Evolutionary conservation across 2,329 filamentous ascomycete species (phyloP).

Genomic region (Fusarium longipes): DNA sequence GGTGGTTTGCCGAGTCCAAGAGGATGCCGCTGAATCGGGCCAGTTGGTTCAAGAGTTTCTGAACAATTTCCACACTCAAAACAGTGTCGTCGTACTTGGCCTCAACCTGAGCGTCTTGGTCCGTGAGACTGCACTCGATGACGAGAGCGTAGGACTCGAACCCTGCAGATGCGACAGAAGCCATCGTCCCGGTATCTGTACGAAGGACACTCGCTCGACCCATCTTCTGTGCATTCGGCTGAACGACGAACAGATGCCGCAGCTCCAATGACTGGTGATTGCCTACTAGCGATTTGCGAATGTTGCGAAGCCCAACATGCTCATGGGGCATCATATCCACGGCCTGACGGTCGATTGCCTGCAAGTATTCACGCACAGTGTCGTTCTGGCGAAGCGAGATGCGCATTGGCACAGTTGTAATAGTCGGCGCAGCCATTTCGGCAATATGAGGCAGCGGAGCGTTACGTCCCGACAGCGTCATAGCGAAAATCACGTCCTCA

Average conservation of each 20-base stretch:
- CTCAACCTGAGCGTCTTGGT: slow-evolving; percentile 9
- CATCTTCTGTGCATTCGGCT: slow-evolving; percentile 11
- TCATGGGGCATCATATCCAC: slow-evolving; percentile 37
- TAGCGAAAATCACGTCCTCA: slow-evolving; percentile 22
- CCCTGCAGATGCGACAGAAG: slow-evolving; percentile 11
- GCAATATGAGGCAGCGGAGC: slow-evolving; percentile 14
- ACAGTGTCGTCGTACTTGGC: slow-evolving; percentile 11
- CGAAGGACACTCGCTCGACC: slow-evolving; percentile 12
- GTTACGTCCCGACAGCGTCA: slow-evolving; percentile 16
- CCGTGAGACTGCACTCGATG: slow-evolving; percentile 12
- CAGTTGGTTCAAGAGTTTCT: slow-evolving; percentile 10
- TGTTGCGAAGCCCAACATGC: slow-evolving; percentile 34
- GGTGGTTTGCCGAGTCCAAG: slow-evolving; percentile 8
- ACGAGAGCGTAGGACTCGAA: slow-evolving; percentile 13
- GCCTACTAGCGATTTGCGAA: slow-evolving; percentile 15
- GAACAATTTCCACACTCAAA: slow-evolving; percentile 7
- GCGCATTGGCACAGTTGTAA: slow-evolving; percentile 40
- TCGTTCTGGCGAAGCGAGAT: slow-evolving; percentile 44
- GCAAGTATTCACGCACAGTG: slow-evolving; percentile 56
- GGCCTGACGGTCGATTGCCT: slow-evolving; percentile 42
- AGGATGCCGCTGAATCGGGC: slow-evolving; percentile 10
- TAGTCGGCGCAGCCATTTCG: slow-evolving; percentile 20
- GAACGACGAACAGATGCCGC: slow-evolving; percentile 2
- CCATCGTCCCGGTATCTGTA: slow-evolving; percentile 11
- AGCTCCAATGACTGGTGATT: slow-evolving; percentile 10